Base-by-base conservation (phyloP, 2,329 filamentous ascomycete species). In the Diplocarpon rosae region DNA sequence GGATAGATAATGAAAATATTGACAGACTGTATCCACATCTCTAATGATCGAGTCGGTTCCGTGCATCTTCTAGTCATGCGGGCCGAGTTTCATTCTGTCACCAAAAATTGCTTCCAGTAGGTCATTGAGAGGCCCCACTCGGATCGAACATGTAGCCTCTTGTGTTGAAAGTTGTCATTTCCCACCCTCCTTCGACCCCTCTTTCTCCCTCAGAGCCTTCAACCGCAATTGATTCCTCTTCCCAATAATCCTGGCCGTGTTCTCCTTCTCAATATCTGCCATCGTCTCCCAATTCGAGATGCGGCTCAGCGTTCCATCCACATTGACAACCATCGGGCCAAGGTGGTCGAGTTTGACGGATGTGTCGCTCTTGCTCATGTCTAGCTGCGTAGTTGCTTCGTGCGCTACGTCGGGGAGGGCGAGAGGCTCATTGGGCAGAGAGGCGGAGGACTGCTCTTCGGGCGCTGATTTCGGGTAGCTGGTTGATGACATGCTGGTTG, bases 211-310 rank as follows among this genome's bases (percentile, higher is more conserved):
- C 55, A 86, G 60, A 27, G 65, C 69, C 39, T 72, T 75, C 52
- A 82, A 59, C 12, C 83, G 66, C 56, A 71, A 53, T 65, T 80
- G 70, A 59, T 89, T 88, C 59, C 84, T 68, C 69, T 76, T 81
- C 9, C 76, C 75, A 54, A 89, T 58, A 38, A 86, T 65, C 37
- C 78, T 69, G 59, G 87, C 52, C 31, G 83, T 85, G 56, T 78
- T 83, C 59, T 74, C 64, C 60, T 69, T 71, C 68, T 88, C 83
- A 6, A 77, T 69, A 20, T 77, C 75, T 2, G 74, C 73, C 83
- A 88, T 86, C 52, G 78, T 67, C 8, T 66, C 69, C 83, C 83
- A 89, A 62, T 89, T 88, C 30, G 71, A 65, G 55, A 89, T 83
- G 29, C 83, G 72, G 45, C 78, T 78, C 53, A 87, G 62, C 8